Conservation (phyloP, 1,139 yeast genomes). For the Pichia sp. region DNA sequence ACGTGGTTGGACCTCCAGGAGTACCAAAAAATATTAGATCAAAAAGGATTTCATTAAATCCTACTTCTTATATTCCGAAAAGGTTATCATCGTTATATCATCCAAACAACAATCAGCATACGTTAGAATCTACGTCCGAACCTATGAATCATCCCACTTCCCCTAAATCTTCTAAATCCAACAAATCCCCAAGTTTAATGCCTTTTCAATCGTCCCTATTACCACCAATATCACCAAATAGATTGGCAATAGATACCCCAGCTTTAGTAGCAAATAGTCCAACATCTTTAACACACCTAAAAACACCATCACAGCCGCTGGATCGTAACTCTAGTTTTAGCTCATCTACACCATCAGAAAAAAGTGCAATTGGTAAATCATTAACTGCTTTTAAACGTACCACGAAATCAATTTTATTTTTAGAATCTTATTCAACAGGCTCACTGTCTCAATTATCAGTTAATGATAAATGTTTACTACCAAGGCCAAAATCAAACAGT, state of each 20-base stretch:
- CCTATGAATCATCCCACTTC: background rate
- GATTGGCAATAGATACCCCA: background rate
- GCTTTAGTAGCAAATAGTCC: background rate
- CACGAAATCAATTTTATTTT: constrained; percentile 22
- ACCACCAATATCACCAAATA: constrained; percentile 4
- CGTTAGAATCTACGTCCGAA: background rate
- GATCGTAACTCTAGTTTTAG: constrained; percentile 7
- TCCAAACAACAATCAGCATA: background rate
- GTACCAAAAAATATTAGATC: background rate
- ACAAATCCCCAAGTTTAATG: background rate
- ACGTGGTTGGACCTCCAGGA: background rate
- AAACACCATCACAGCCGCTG: background rate
- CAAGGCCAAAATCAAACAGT: background rate
- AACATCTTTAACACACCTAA: background rate
- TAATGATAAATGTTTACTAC: background rate
- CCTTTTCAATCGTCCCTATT: background rate
- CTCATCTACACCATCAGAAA: constrained; percentile 16
- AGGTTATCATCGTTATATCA: constrained; percentile 11
- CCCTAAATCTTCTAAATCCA: background rate
- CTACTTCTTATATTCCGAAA: constrained; percentile 13
- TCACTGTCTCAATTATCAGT: background rate
- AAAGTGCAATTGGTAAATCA: constrained; percentile 19
- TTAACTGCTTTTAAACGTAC: constrained; percentile 18
- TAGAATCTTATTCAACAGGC: constrained; percentile 15
- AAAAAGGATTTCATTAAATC: constrained; percentile 11